Evolutionary conservation across 2,329 filamentous ascomycete species (phyloP), one percentile per base, ranked within the genome.

Genomic region (Tympanopsis confertula): DNA sequence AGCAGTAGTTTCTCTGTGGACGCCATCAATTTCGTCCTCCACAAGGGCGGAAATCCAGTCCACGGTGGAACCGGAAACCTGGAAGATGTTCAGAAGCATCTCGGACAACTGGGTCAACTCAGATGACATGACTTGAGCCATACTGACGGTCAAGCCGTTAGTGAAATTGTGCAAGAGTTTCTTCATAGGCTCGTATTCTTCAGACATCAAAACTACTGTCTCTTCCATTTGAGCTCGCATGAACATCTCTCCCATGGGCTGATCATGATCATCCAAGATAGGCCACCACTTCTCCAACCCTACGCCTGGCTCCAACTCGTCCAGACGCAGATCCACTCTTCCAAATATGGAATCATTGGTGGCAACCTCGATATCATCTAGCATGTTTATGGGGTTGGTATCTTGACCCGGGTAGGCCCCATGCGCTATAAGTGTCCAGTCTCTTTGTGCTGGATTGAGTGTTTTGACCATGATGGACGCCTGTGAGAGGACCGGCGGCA

Each of bases 281-380:
- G 74, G 71, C 76, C 77, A 81, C 77, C 69, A 82, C 49, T 77
- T 77, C 50, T 82, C 78, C 13, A 66, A 59, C 39, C 76, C 70
- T 43, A 70, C 69, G n/a, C 69, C 68, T 2, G 69, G 62, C 36
- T 77, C 74, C 15, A 82, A 54, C 45, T 81, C 76, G 47, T 81
- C 75, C 5, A 82, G 61, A 10, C 30, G 30, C 38, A 71, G 71
- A 7, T 33, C 30, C 30, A 33, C 30, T 15, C 30, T 13, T 33
- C 65, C 65, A 41, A 57, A 62, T 4, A 58, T 56, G 20, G 61
- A 52, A 45, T 68, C 65, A 38, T 65, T 58, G 10, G 63, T 60
- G 26, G 63, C 59, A 15, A 68, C 53, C 41, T 68, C 63, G 20
- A 68, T 54, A 35, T 66, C 62, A 36, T 62, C 58, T 24, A 65